Percentiles rank a stretch among this genome's conserved stretches.
These are phyloP conservation scores for Tilletia setariae DNA, from an alignment of 1,284 basidiomycete genomes.

Conservation along the genomic window DNA sequence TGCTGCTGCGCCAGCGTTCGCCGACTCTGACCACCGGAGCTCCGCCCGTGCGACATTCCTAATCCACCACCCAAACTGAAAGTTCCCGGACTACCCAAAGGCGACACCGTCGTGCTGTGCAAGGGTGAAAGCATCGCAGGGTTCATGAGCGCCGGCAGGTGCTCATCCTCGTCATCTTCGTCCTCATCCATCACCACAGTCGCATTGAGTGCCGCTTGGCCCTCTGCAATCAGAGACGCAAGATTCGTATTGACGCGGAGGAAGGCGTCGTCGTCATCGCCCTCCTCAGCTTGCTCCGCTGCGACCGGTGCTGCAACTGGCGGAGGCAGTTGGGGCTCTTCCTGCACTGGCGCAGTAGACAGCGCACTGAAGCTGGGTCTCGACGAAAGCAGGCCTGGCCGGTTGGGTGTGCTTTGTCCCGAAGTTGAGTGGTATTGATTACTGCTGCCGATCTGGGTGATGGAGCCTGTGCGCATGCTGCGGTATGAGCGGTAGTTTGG, in stretches of 20 bases:
- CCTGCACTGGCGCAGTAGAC: too few species aligned
- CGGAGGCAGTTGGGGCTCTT: not conserved
- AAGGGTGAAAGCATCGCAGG: conserved; percentile 2
- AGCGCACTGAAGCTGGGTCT: not conserved
- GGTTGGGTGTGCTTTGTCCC: not conserved
- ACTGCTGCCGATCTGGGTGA: not conserved
- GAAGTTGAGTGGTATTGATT: not conserved
- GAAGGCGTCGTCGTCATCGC: conserved; percentile 13
- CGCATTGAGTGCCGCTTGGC: conserved; percentile 6
- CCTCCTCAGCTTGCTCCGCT: not conserved
- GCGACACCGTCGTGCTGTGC: not conserved
- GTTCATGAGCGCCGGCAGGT: not conserved
- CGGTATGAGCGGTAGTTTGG: conserved; percentile 3
- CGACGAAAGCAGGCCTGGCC: not conserved
- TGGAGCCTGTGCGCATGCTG: not conserved
- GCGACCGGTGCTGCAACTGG: not conserved
- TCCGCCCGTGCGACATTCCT: too few species aligned
- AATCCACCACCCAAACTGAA: too few species aligned
- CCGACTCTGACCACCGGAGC: too few species aligned
- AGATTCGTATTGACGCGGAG: conserved; percentile 5
- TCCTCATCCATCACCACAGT: conserved; percentile 9
- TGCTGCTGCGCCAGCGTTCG: too few species aligned
- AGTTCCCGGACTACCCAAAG: not conserved
- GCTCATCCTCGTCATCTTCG: conserved; percentile 7
- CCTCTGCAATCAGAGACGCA: conserved; percentile 11